A percentile compares a stretch with the other conserved stretches of the same genome.
Conservation (phyloP, 2,329 filamentous ascomycete species). For the Aspergillus sp. region DNA sequence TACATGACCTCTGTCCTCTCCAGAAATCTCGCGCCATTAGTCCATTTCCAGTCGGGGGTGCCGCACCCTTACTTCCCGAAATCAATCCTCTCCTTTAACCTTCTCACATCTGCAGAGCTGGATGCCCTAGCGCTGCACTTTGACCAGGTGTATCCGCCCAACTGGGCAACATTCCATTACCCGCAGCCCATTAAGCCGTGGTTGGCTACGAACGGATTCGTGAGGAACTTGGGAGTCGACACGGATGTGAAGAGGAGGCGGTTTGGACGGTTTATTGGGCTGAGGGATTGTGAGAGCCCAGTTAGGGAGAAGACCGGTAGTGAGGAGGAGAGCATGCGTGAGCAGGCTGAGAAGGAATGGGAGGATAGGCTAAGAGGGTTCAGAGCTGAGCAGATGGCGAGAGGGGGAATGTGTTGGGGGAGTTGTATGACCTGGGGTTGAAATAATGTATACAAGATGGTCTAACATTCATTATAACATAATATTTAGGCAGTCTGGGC, state of each 20-base stretch:
- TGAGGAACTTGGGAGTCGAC: conserved; percentile 21
- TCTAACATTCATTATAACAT: neutral
- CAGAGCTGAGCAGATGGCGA: neutral
- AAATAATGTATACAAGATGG: neutral
- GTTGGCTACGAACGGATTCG: conserved; percentile 23
- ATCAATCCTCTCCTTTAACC: conserved; percentile 40
- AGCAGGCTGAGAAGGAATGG: conserved; percentile 11
- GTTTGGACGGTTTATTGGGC: conserved; percentile 46
- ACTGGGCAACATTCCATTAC: conserved; percentile 33
- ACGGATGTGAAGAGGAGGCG: conserved; percentile 40
- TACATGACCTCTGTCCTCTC: conserved; percentile 28
- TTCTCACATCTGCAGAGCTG: conserved; percentile 41
- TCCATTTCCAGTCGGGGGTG: conserved; percentile 36
- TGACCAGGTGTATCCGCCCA: conserved; percentile 42
- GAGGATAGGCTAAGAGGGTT: neutral
- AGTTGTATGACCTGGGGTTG: neutral
- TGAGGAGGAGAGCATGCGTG: neutral
- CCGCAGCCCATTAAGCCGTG: conserved; percentile 33
- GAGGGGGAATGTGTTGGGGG: no score
- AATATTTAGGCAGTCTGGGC: no score
- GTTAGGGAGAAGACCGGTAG: neutral
- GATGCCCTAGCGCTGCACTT: conserved; percentile 44
- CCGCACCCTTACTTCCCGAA: conserved; percentile 40
- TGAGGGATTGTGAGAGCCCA: conserved; percentile 38
- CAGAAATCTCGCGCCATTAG: conserved; percentile 34